Evolutionary conservation across 768 basidiomycete genomes (phyloP).

Genomic region (Leccinum barrowsii): DNA sequence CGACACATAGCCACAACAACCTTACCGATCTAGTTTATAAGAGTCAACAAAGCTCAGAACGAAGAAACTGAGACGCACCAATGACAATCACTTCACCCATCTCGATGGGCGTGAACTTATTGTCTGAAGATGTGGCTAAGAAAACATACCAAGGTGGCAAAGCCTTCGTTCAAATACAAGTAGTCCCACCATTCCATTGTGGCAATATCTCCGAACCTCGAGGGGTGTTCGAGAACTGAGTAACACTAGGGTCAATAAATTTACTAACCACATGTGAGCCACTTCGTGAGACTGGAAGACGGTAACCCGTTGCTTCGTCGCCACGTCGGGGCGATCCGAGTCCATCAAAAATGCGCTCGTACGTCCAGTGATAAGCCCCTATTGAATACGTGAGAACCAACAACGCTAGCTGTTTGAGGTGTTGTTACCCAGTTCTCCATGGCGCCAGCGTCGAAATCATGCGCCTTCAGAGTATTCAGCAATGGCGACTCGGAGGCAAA

Average conservation of each 20-base stretch:
- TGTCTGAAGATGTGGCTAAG: background rate
- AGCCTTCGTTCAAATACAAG: slow-evolving; percentile 84
- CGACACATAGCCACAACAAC: background rate
- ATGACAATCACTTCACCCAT: slow-evolving; percentile 88
- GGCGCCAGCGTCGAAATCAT: slow-evolving; percentile 86
- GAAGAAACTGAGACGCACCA: slow-evolving; percentile 40
- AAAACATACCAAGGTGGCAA: slow-evolving; percentile 69
- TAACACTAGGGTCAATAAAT: background rate
- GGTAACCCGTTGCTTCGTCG: slow-evolving; percentile 77
- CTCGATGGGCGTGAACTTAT: slow-evolving; percentile 30
- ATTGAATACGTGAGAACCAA: slow-evolving; percentile 3
- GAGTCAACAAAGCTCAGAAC: slow-evolving; percentile 7
- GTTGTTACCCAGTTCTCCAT: slow-evolving; percentile 84
- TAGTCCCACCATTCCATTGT: slow-evolving; percentile 95
- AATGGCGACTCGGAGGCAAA: background rate
- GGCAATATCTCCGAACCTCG: slow-evolving; percentile 85
- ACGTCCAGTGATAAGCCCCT: slow-evolving; percentile 86
- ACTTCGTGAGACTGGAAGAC: slow-evolving; percentile 82
- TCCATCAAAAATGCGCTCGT: slow-evolving; percentile 80
- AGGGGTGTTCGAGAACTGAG: slow-evolving; percentile 11
- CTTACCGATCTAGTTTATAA: slow-evolving; percentile 50
- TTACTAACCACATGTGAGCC: slow-evolving; percentile 70
- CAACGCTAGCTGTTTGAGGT: background rate
- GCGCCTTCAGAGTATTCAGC: slow-evolving; percentile 42
- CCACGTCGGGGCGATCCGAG: slow-evolving; percentile 66